These are phyloP conservation scores for Sporodiniella umbellata DNA, from an alignment of 371 early-diverging fungal genomes.

Conservation along the genomic window DNA sequence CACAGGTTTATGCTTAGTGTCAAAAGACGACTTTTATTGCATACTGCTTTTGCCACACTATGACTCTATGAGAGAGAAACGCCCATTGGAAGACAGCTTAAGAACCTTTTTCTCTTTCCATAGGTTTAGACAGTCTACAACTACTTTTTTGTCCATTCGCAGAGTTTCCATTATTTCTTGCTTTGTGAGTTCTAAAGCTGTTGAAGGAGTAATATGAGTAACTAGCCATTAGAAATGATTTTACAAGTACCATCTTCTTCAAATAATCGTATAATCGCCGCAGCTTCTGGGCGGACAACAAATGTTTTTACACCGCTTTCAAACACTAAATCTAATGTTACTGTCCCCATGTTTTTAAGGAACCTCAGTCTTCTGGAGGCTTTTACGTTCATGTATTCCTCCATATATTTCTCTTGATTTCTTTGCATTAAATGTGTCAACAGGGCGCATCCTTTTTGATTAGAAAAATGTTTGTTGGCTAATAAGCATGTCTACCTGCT, in stretches of 20 bases:
- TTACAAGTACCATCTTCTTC: conserved; percentile 15
- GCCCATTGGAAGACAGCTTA: conserved; percentile 11
- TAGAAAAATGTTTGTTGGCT: too few relatives aligned
- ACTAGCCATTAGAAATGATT: not conserved
- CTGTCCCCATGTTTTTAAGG: conserved; percentile 21
- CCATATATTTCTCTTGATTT: conserved; percentile 14
- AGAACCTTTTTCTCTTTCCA: conserved; percentile 23
- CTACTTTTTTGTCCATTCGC: conserved; percentile 3
- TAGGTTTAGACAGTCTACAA: conserved; percentile 15
- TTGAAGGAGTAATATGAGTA: not conserved
- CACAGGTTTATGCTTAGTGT: too few relatives aligned
- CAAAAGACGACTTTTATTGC: too few relatives aligned
- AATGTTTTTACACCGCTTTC: conserved; percentile 5
- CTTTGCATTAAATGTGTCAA: conserved; percentile 1
- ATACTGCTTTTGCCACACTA: too few relatives aligned
- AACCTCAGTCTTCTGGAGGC: conserved; percentile 26
- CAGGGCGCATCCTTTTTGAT: too few relatives aligned
- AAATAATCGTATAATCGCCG: conserved; percentile 25
- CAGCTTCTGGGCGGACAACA: conserved; percentile 21
- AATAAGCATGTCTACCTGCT: too few relatives aligned
- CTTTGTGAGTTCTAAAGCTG: conserved; percentile 7
- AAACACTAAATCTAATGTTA: conserved; percentile 27
- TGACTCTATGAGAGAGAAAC: not conserved
- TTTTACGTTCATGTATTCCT: conserved; percentile 16
- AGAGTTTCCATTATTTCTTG: conserved; percentile 12